Percentiles rank a stretch among this genome's conserved stretches.
Evolutionary conservation across 225 moss, liverwort and hornwort species (phyloP).

Genomic region (Thuidium tamariscinum): DNA sequence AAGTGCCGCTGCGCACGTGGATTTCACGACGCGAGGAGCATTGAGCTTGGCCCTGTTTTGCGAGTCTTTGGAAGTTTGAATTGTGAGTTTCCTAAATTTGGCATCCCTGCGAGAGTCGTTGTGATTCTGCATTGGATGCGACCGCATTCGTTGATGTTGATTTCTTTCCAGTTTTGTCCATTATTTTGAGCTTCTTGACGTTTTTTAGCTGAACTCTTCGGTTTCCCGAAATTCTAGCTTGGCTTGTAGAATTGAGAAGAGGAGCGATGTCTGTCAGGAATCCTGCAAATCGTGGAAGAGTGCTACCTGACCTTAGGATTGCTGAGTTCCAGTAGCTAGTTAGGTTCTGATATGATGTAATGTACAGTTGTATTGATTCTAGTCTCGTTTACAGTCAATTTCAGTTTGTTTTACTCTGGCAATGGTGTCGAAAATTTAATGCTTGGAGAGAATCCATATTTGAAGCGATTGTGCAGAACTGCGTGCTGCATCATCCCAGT

Average conservation of each 20-base stretch:
- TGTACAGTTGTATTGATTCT: background rate
- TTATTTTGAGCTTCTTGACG: background rate
- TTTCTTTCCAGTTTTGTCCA: background rate
- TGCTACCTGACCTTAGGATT: background rate
- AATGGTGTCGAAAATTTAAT: background rate
- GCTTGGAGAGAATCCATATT: background rate
- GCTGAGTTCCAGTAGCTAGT: background rate
- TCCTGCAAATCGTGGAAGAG: background rate
- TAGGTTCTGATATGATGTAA: background rate
- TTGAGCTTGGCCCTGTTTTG: background rate
- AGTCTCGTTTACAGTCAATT: background rate
- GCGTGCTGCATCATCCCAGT: background rate
- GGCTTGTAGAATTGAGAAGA: background rate
- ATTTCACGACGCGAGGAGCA: background rate
- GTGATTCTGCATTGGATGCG: background rate
- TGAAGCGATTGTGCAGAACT: background rate
- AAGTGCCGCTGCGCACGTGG: background rate
- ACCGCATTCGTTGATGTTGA: background rate
- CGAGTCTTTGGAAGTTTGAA: background rate
- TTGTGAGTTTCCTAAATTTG: background rate
- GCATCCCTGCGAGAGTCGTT: background rate
- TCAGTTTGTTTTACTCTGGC: background rate
- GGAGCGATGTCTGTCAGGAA: background rate
- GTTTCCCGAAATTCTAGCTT: background rate
- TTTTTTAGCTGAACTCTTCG: background rate